These are phyloP conservation scores for Neofusicoccum parvum DNA, from an alignment of 2,329 filamentous ascomycete genomes.

Conservation along the genomic window DNA sequence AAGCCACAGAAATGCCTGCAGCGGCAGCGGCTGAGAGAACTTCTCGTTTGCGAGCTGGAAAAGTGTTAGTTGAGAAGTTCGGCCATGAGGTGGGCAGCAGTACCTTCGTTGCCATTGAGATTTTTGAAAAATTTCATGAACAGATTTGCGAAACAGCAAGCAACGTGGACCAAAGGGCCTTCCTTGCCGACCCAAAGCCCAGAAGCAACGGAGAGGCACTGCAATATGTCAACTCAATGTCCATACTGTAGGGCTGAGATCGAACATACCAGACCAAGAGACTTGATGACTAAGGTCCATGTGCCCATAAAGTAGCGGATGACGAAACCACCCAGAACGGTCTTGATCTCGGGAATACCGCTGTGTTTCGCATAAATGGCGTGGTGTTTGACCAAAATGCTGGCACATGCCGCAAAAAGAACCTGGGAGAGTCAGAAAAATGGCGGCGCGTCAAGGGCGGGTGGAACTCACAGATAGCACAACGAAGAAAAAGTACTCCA, in stretches of 20 bases:
- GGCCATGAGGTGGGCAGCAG: no score
- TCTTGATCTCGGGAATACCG: slow-evolving; percentile 98
- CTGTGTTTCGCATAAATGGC: slow-evolving; percentile 89
- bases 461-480: slow-evolving; percentile 70
- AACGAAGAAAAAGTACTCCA: slow-evolving; percentile 87
- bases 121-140: slow-evolving; percentile 86
- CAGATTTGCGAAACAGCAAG: slow-evolving; percentile 92
- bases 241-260: background rate
- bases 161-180: slow-evolving; percentile 91
- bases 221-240: slow-evolving; percentile 30
- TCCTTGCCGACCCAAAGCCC: slow-evolving; percentile 98
- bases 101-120: slow-evolving; percentile 85
- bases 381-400: slow-evolving; percentile 79
- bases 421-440: slow-evolving; percentile 55
- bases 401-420: slow-evolving; percentile 75
- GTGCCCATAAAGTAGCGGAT: slow-evolving; percentile 82
- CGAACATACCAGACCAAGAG: slow-evolving; percentile 70
- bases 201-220: slow-evolving; percentile 89
- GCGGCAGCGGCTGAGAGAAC: slow-evolving; percentile 90
- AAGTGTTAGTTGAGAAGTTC: slow-evolving; percentile 26
- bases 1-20: slow-evolving; percentile 90
- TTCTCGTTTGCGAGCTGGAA: slow-evolving; percentile 82
- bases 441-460: background rate
- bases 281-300: slow-evolving; percentile 90
- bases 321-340: slow-evolving; percentile 88